Base-by-base conservation (phyloP, 2,329 filamentous ascomycete species). In the Grosmannia huntii region DNA sequence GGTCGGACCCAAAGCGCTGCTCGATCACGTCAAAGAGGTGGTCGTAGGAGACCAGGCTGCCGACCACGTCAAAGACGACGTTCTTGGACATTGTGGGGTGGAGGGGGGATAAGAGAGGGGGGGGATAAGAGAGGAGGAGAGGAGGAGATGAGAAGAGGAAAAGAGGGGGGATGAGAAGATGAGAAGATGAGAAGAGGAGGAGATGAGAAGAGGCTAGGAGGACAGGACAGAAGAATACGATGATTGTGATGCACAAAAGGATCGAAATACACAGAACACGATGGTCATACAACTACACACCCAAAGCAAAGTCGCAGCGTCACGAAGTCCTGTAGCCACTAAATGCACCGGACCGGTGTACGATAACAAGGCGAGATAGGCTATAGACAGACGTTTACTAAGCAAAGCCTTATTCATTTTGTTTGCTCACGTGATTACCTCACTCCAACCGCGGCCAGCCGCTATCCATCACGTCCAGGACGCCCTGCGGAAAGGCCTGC, bases 31-130 rank as follows among this genome's bases (percentile, higher is more conserved):
- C 64, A 64, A 70, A 74, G 63, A 73, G 72, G 51, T 68, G 67
- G 25, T 73, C 68, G 66, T 73, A 75, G 16, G 68, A 70, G 27
- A 76, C 72, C 31, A 70, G 68, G 5, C 75, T 77, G 49, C 75
- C 75, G 52, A 81, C 77, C 3, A 80, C 71, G 62, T 76, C 74
- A 61, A 76, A 76, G 27, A 76, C 64, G 50, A 65, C 68, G 59
- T 76, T 67, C 54, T 76, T 76, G n/a, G 48, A 50, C 48, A 41
- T 19, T 12, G 38, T 19, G 41, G 10, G 12, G n/a, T n/a, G 46
- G 12, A 6, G n/a, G 21, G 6, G 46, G 23, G 7, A 23, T 4
- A 5, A 27, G 6, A 36, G 16, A n/a, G 51, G 51, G n/a, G 21
- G 6, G 46, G 23, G 7, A 23, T 4, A 5, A 27, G 6, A 36